phyloP scores from a whole-genome alignment of 2,329 filamentous ascomycete species.

The Herpotrichia juniperi region DNA sequence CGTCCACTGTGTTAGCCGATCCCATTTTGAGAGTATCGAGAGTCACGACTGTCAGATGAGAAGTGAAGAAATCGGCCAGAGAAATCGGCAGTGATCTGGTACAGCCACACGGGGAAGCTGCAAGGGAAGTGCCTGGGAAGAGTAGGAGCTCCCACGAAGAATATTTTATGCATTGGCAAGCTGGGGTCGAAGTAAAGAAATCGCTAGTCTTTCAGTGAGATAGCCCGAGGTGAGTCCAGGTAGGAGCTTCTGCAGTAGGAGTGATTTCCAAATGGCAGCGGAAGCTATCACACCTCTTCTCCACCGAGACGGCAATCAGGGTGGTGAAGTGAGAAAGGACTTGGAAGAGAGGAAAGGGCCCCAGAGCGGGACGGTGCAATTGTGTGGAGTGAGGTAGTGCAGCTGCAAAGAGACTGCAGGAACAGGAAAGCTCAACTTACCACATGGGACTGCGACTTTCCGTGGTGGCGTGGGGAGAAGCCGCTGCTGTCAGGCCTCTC shows the following conservation, averaged over 20 bases:
- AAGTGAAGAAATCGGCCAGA: neutral
- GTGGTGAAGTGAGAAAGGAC: too few species aligned
- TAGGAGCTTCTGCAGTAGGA: too few species aligned
- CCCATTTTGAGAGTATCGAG: neutral
- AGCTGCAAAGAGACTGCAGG: constrained; percentile 1
- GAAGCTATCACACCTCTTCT: too few species aligned
- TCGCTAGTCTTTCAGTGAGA: too few species aligned
- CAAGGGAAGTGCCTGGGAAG: neutral
- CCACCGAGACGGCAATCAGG: too few species aligned
- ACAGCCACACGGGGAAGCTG: neutral
- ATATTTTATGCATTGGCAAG: too few species aligned
- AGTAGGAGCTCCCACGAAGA: neutral
- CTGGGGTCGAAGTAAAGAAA: too few species aligned
- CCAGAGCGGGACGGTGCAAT: neutral
- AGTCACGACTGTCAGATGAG: neutral
- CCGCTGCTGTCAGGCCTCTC: constrained; percentile 49
- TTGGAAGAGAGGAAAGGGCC: neutral
- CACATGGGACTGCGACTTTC: constrained; percentile 86
- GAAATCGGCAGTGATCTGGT: neutral
- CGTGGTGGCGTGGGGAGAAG: constrained; percentile 73
- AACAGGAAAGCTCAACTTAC: constrained; percentile 59
- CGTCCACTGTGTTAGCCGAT: constrained; percentile 12
- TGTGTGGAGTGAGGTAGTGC: neutral
- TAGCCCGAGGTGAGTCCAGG: too few species aligned
- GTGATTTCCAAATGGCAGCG: too few species aligned